Percentiles rank a stretch among this genome's conserved stretches.
These are phyloP conservation scores for Plasmopara halstedii DNA, from an alignment of 352 stramenopile genomes.

Conservation along the genomic window DNA sequence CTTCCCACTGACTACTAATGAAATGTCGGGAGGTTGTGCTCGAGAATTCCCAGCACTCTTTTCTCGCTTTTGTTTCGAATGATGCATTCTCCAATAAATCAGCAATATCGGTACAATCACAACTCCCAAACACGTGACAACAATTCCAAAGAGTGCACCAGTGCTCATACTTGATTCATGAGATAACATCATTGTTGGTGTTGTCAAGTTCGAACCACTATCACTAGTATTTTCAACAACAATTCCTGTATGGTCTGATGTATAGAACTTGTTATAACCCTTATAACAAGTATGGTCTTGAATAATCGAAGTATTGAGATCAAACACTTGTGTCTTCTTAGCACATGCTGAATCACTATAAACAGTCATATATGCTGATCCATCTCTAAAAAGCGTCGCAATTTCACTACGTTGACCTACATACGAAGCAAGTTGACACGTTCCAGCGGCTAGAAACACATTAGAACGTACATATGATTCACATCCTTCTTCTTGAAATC, in stretches of 20 bases:
- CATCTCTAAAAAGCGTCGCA: constrained; percentile 26
- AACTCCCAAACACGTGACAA: constrained; percentile 19
- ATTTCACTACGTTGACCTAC: constrained; percentile 25
- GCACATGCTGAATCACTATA: constrained; percentile 33
- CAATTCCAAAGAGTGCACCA: constrained; percentile 21
- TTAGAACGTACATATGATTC: constrained; percentile 21
- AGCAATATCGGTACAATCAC: constrained; percentile 19
- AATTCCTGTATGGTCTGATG: constrained; percentile 17
- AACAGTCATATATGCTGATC: constrained; percentile 31
- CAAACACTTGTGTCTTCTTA: constrained; percentile 20
- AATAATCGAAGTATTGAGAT: constrained; percentile 19
- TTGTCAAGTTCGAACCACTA: constrained; percentile 7
- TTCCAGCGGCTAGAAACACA: constrained; percentile 26
- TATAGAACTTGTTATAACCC: constrained; percentile 33
- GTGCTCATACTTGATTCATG: constrained; percentile 16
- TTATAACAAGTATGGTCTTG: constrained; percentile 17
- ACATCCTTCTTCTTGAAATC: constrained; percentile 16
- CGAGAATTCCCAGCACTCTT: constrained; percentile 1
- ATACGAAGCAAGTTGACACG: constrained; percentile 31
- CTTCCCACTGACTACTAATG: constrained; percentile 24
- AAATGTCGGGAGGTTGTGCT: constrained; percentile 6
- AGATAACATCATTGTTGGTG: neutral
- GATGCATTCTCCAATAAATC: constrained; percentile 20
- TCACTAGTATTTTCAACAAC: neutral
- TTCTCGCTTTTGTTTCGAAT: constrained; percentile 10